These are phyloP conservation scores for Corynascus novoguineensis DNA, from an alignment of 495 filamentous ascomycete species.

Conservation along the genomic window DNA sequence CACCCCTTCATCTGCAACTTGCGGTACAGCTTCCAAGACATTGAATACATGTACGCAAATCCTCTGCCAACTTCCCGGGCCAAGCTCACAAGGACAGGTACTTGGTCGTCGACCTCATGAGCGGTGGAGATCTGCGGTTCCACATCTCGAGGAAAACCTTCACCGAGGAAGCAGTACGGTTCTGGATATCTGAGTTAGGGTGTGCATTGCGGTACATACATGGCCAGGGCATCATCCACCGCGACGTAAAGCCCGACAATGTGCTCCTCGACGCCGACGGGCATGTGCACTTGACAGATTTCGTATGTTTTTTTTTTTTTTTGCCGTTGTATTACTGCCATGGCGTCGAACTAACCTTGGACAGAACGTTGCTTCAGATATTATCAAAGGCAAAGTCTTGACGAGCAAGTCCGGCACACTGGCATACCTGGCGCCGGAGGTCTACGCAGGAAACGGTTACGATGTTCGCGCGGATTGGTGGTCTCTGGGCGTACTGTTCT, in stretches of 20 bases:
- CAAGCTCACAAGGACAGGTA: slow-evolving; percentile 56
- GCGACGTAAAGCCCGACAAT: slow-evolving; percentile 97
- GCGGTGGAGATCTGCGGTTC: slow-evolving; percentile 91
- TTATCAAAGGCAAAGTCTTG: slow-evolving; percentile 70
- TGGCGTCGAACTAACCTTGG: slow-evolving; percentile 22
- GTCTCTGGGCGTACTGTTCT: slow-evolving; percentile 94
- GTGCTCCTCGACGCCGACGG: slow-evolving; percentile 89
- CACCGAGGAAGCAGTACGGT: slow-evolving; percentile 92
- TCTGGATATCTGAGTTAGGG: slow-evolving; percentile 92
- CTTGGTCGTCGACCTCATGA: slow-evolving; percentile 97
- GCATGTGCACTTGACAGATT: slow-evolving; percentile 96
- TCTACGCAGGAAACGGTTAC: slow-evolving; percentile 85
- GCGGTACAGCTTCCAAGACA: slow-evolving; percentile 97
- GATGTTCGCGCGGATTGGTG: slow-evolving; percentile 92
- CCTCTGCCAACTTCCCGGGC: background rate
- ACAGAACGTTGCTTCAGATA: slow-evolving; percentile 95
- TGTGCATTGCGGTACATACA: slow-evolving; percentile 93
- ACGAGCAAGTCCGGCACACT: slow-evolving; percentile 96
- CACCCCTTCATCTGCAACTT: slow-evolving; percentile 98
- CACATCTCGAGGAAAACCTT: slow-evolving; percentile 98
- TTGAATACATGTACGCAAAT: slow-evolving; percentile 86
- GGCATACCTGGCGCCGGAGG: slow-evolving; percentile 93
- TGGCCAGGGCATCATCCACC: slow-evolving; percentile 85
- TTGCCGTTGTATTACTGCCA: no score
- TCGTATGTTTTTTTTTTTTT: slow-evolving; percentile 58